phyloP scores from a whole-genome alignment of 257 asterid species.

The Rhazya stricta region DNA sequence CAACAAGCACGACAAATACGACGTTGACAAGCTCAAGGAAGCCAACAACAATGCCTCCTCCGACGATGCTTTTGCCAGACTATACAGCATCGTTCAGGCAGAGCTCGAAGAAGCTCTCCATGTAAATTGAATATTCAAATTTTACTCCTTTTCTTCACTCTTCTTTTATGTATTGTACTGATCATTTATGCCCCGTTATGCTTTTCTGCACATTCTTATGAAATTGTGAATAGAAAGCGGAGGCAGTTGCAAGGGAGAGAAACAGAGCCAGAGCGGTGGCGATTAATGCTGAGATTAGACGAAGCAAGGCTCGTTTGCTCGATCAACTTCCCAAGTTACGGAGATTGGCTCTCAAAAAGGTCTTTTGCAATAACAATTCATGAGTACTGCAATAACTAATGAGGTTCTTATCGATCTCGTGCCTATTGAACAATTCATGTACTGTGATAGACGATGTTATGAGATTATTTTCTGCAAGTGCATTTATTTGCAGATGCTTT shows the following conservation, averaged over 20 bases:
- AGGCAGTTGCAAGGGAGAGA: conserved; percentile 19
- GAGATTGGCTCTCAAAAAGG: conserved; percentile 71
- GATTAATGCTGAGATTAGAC: conserved; percentile 69
- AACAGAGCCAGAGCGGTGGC: conserved; percentile 69
- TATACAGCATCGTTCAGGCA: not conserved
- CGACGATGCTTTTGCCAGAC: conserved; percentile 12
- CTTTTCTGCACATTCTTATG: not conserved
- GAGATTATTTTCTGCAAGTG: not conserved
- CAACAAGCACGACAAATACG: conserved; percentile 5
- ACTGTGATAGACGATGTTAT: no score
- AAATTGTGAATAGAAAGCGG: conserved; percentile 1
- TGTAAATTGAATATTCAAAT: not conserved
- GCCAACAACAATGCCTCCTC: not conserved
- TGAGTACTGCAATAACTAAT: not conserved
- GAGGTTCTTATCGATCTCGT: not conserved
- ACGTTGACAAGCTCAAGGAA: not conserved
- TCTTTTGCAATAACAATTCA: conserved; percentile 8
- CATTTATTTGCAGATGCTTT: not conserved
- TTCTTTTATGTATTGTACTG: not conserved
- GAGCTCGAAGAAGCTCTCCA: conserved; percentile 6
- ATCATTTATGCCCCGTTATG: not conserved
- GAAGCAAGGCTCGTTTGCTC: conserved; percentile 61
- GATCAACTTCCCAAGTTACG: conserved; percentile 78
- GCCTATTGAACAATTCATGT: no score
- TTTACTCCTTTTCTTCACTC: not conserved